Conservation (phyloP, 1,284 basidiomycete species). For the Cutaneotrichosporon arboriforme region DNA sequence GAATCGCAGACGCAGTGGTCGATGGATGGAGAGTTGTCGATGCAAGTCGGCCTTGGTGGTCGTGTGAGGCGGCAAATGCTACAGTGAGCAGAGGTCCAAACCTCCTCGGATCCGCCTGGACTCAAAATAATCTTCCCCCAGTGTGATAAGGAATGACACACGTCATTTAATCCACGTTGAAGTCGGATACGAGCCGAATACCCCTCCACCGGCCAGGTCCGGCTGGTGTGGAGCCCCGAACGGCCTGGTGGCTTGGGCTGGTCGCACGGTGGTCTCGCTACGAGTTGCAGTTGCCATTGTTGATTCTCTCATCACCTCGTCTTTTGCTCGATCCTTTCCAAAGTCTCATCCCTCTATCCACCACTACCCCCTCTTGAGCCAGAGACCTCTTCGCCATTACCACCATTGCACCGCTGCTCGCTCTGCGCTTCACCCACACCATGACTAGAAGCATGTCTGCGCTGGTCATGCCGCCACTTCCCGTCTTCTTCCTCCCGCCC, state of each 20-base stretch:
- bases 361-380: not conserved
- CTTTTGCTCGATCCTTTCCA: not conserved
- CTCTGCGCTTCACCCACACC: not conserved
- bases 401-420: not conserved
- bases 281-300: too few species aligned
- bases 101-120: not conserved
- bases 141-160: too few species aligned
- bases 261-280: too few species aligned
- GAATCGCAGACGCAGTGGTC: too few species aligned
- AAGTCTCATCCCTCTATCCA: not conserved
- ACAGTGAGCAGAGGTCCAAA: not conserved
- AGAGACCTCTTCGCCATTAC: not conserved
- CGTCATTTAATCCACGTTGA: not conserved
- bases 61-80: not conserved
- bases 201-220: too few species aligned
- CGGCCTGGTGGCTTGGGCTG: too few species aligned
- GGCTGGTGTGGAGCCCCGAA: too few species aligned
- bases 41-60: too few species aligned
- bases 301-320: not conserved
- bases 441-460: conserved; percentile 5
- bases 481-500: conserved; percentile 25
- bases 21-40: not conserved
- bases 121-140: too few species aligned
- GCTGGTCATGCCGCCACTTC: conserved; percentile 17
- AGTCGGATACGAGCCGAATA: not conserved